Conservation (phyloP, 352 stramenopile genomes). For the Phytophthora brassicae region DNA sequence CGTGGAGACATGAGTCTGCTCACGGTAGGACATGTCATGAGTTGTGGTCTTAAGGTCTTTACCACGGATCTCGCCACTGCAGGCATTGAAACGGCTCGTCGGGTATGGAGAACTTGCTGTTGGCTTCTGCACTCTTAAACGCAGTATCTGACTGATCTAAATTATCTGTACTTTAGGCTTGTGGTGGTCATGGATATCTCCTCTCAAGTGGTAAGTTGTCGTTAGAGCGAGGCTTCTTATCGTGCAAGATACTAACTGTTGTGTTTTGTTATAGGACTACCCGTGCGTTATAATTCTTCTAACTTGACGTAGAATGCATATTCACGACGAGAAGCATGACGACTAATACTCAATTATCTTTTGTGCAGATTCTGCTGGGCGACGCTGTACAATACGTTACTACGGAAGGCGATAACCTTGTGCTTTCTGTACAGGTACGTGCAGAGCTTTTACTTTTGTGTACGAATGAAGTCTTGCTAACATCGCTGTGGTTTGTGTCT, state of each 20-base stretch:
- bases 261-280: conserved; percentile 20
- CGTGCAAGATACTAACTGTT: conserved; percentile 9
- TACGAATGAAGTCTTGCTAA: not conserved
- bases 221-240: not conserved
- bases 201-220: conserved; percentile 63
- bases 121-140: not conserved
- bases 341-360: not conserved
- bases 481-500: not conserved
- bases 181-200: conserved; percentile 94
- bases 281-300: conserved; percentile 11
- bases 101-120: conserved; percentile 4
- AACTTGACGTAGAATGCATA: not conserved
- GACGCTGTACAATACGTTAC: conserved; percentile 94
- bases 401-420: conserved; percentile 95
- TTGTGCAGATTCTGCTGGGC: conserved; percentile 64
- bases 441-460: not conserved
- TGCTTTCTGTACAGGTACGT: conserved; percentile 90
- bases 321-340: not conserved
- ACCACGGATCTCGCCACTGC: conserved; percentile 30
- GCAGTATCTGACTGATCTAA: not conserved
- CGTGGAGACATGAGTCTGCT: conserved; percentile 35
- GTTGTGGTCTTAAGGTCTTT: conserved; percentile 46
- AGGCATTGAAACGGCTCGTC: conserved; percentile 41
- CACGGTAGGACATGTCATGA: conserved; percentile 43
- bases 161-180: conserved; percentile 46